These are phyloP conservation scores for Lindgomyces ingoldianus DNA, from an alignment of 495 filamentous ascomycete genomes.

Conservation along the genomic window DNA sequence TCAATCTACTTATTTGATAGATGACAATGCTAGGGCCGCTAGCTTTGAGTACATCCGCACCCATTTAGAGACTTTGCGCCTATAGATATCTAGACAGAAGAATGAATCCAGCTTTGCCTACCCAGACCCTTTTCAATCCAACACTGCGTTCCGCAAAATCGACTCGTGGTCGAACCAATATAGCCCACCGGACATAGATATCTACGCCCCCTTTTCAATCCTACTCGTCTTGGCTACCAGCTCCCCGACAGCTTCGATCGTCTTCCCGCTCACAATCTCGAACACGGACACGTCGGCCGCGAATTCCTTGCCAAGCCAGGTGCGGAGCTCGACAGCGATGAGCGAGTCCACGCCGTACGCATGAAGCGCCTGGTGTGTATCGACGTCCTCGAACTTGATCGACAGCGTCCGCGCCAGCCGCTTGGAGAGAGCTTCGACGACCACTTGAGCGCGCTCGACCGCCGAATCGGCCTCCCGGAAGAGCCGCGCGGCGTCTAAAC, in stretches of 20 bases:
- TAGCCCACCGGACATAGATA: neutral
- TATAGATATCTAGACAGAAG: slow-evolving; percentile 1
- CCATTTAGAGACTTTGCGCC: slow-evolving; percentile 48
- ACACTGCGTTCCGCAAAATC: neutral
- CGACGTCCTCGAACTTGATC: slow-evolving; percentile 48
- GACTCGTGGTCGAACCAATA: neutral
- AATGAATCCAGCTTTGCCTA: neutral
- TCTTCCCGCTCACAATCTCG: slow-evolving; percentile 2
- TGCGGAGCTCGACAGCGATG: slow-evolving; percentile 62
- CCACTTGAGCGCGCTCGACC: neutral
- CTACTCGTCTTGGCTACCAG: neutral
- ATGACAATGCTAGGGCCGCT: slow-evolving; percentile 59
- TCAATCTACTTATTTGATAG: slow-evolving; percentile 48
- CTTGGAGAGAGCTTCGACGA: slow-evolving; percentile 3
- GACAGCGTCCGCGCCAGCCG: no score
- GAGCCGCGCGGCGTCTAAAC: no score
- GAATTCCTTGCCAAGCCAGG: slow-evolving; percentile 62
- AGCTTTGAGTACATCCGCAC: slow-evolving; percentile 52
- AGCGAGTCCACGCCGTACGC: slow-evolving; percentile 64
- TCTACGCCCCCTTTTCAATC: neutral
- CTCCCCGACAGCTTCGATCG: neutral
- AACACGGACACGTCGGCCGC: slow-evolving; percentile 43
- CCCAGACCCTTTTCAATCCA: neutral
- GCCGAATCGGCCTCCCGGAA: no score
- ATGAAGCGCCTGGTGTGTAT: slow-evolving; percentile 51